Evolutionary conservation across 2,329 filamentous ascomycete species (phyloP).

Genomic region (Sodiomyces alkalinus): DNA sequence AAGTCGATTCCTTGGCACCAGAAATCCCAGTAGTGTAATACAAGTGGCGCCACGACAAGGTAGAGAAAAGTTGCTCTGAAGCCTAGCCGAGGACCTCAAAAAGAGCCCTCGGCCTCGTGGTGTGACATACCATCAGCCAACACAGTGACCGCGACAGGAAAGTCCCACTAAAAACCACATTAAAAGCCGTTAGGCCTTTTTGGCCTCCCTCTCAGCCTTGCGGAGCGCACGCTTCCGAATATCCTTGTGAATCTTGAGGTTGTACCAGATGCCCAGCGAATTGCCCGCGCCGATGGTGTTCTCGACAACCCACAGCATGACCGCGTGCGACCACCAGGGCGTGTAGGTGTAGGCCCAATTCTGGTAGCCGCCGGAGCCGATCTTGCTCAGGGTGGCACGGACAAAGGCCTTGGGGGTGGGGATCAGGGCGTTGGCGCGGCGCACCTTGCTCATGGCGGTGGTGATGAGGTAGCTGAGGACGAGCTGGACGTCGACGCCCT

Average conservation of each 20-base stretch:
- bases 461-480: constrained; percentile 88
- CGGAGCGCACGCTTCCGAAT: constrained; percentile 71
- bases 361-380: constrained; percentile 70
- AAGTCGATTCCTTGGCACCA: no score
- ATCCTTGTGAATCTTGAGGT: constrained; percentile 59
- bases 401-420: constrained; percentile 78
- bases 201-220: constrained; percentile 70
- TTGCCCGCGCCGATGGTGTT: constrained; percentile 36
- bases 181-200: constrained; percentile 33
- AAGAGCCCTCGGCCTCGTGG: not conserved
- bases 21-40: no score
- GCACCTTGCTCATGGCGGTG: constrained; percentile 93
- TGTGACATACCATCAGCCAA: not conserved
- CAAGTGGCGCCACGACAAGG: no score
- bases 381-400: constrained; percentile 58
- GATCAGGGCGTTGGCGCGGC: constrained; percentile 59
- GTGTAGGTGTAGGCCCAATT: constrained; percentile 71
- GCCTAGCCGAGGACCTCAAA: not conserved
- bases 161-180: not conserved
- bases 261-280: constrained; percentile 30
- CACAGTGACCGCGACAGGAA: not conserved
- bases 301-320: constrained; percentile 74
- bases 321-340: constrained; percentile 81
- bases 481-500: constrained; percentile 79
- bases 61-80: no score